phyloP scores from a whole-genome alignment of 306 rosid genomes.

The Pterocarpus macrocarpus region DNA sequence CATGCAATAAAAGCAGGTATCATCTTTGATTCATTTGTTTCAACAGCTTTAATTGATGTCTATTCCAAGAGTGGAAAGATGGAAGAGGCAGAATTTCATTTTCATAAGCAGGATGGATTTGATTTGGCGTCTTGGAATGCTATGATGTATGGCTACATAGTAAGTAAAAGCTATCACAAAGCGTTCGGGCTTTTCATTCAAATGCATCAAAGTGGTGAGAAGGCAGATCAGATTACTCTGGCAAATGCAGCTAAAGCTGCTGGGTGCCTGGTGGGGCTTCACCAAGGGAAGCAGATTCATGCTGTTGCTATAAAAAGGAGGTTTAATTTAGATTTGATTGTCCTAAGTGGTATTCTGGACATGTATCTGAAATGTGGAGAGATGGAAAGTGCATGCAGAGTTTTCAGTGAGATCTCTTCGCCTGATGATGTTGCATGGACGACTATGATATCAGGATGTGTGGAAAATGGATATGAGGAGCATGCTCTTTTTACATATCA shows the following conservation, averaged over 20 bases:
- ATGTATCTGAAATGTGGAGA: conserved; percentile 91
- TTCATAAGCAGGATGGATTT: conserved; percentile 60
- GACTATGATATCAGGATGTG: conserved; percentile 79
- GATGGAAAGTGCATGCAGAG: conserved; percentile 58
- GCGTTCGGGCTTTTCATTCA: conserved; percentile 63
- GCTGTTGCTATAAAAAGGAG: conserved; percentile 61
- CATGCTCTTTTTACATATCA: conserved; percentile 70
- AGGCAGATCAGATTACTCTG: conserved; percentile 63
- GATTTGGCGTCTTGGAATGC: conserved; percentile 89
- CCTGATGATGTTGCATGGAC: conserved; percentile 93
- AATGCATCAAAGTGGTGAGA: conserved; percentile 64
- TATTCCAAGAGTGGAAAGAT: conserved; percentile 74
- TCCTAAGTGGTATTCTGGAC: conserved; percentile 73
- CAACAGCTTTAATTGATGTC: conserved; percentile 75
- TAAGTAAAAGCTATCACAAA: conserved; percentile 53
- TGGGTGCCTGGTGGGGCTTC: conserved; percentile 64
- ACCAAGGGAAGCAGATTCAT: conserved; percentile 81
- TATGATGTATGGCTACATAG: conserved; percentile 75
- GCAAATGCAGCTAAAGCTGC: conserved; percentile 81
- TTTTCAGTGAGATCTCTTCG: conserved; percentile 66
- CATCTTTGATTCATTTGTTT: conserved; percentile 67
- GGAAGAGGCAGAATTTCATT: conserved; percentile 70
- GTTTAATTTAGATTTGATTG: conserved; percentile 62
- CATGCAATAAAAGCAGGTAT: conserved; percentile 62
- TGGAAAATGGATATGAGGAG: conserved; percentile 83